Conservation (phyloP, 305 asterid genomes). For the Solanum hybrid region DNA sequence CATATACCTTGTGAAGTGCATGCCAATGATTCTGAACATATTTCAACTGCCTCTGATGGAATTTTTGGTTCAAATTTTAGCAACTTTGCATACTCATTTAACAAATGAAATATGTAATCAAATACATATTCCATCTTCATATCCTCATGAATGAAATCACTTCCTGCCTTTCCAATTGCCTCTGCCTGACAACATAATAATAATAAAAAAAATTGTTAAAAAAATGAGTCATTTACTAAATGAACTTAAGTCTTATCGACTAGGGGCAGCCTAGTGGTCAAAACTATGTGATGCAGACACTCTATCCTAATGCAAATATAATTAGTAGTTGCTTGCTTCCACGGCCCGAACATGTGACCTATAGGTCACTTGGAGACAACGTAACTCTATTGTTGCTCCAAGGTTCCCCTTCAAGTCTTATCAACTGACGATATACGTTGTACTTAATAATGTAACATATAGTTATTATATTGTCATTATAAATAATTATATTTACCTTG, state of each 20-base stretch:
- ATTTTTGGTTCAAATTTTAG: slow-evolving; percentile 52
- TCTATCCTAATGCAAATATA: neutral
- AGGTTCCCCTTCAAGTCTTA: neutral
- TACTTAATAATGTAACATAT: neutral
- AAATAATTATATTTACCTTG: slow-evolving; percentile 27
- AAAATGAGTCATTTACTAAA: neutral
- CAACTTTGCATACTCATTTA: slow-evolving; percentile 64
- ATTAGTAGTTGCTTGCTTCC: neutral
- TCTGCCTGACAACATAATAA: slow-evolving; percentile 35
- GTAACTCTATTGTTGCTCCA: neutral
- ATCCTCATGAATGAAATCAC: slow-evolving; percentile 59
- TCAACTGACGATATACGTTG: no score
- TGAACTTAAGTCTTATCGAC: neutral
- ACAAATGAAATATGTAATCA: slow-evolving; percentile 72
- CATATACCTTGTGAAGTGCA: slow-evolving; percentile 42
- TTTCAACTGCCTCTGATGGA: slow-evolving; percentile 43
- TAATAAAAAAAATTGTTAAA: neutral
- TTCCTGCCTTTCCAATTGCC: slow-evolving; percentile 69
- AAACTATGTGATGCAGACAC: neutral
- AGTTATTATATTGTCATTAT: neutral
- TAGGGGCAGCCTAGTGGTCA: neutral
- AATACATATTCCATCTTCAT: slow-evolving; percentile 67
- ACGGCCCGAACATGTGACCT: neutral
- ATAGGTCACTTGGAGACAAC: neutral
- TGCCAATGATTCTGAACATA: slow-evolving; percentile 60